These are phyloP conservation scores for Hygrophorus pudorinus DNA, from an alignment of 768 basidiomycete species.

Conservation along the genomic window DNA sequence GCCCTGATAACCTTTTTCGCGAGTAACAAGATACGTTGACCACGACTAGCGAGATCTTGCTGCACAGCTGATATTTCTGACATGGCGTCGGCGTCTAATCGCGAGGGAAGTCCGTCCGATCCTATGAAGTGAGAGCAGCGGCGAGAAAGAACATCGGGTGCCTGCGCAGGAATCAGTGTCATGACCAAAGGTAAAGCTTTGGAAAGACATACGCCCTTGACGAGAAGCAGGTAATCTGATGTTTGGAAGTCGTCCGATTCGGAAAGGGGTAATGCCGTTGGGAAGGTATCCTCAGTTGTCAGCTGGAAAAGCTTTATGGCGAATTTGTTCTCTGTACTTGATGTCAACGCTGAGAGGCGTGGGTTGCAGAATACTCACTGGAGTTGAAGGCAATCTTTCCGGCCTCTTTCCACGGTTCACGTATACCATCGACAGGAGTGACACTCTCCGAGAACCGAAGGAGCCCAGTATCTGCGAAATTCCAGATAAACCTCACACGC, in stretches of 20 bases:
- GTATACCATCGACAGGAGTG: constrained; percentile 16
- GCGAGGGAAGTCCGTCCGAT: constrained; percentile 25
- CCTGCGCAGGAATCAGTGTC: constrained; percentile 12
- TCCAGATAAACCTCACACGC: not conserved
- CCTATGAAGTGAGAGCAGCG: constrained; percentile 30
- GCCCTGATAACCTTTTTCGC: constrained; percentile 33
- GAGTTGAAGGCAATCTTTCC: constrained; percentile 32
- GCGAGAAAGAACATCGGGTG: constrained; percentile 39
- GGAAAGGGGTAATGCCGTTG: not conserved
- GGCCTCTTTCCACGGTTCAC: constrained; percentile 24
- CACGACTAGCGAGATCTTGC: constrained; percentile 39
- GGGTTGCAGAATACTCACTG: constrained; percentile 11
- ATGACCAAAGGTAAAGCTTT: constrained; percentile 14
- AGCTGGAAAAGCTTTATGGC: constrained; percentile 34
- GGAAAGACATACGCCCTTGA: constrained; percentile 27
- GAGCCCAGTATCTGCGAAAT: constrained; percentile 36
- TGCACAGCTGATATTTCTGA: constrained; percentile 25
- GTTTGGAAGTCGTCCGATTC: constrained; percentile 11
- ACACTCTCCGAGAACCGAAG: constrained; percentile 37
- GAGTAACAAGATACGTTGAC: constrained; percentile 54
- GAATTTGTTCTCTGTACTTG: constrained; percentile 34
- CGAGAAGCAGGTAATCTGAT: constrained; percentile 22
- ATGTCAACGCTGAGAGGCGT: not conserved
- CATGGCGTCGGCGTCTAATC: constrained; percentile 20
- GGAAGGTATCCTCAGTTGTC: not conserved